Percentiles rank a stretch among this genome's conserved stretches.
Conservation (phyloP, 495 filamentous ascomycete genomes). For the Cudoniella acicularis region DNA sequence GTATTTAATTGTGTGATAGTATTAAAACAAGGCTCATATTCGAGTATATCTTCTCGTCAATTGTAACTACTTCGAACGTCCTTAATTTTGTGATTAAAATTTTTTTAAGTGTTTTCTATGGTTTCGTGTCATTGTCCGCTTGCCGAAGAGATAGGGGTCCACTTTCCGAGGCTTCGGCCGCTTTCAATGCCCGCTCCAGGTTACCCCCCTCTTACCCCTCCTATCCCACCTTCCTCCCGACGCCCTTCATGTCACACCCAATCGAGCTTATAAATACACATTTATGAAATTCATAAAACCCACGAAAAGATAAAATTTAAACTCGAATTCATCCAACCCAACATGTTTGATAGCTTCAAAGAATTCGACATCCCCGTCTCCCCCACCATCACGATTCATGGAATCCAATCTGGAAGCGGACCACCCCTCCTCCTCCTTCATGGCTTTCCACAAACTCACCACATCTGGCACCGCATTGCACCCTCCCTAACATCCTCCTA, state of each 20-base stretch:
- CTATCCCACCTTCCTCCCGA: neutral
- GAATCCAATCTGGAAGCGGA: slow-evolving; percentile 21
- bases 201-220: neutral
- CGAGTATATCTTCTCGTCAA: too few relatives aligned
- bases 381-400: slow-evolving; percentile 29
- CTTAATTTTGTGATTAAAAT: too few relatives aligned
- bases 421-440: slow-evolving; percentile 40
- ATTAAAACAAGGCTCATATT: too few relatives aligned
- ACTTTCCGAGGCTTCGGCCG: neutral
- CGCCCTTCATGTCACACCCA: neutral
- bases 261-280: neutral
- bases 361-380: slow-evolving; percentile 20
- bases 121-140: neutral
- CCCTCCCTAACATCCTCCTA: slow-evolving; percentile 27
- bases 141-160: too few relatives aligned
- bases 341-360: slow-evolving; percentile 20
- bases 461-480: slow-evolving; percentile 36
- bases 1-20: too few relatives aligned
- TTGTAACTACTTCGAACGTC: too few relatives aligned
- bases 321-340: neutral
- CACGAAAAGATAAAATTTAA: neutral
- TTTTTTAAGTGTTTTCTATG: too few relatives aligned
- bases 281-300: neutral
- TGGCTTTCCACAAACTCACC: slow-evolving; percentile 35
- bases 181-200: neutral